Conservation (phyloP, 2,329 filamentous ascomycete genomes). For the Lachnellula suecica region DNA sequence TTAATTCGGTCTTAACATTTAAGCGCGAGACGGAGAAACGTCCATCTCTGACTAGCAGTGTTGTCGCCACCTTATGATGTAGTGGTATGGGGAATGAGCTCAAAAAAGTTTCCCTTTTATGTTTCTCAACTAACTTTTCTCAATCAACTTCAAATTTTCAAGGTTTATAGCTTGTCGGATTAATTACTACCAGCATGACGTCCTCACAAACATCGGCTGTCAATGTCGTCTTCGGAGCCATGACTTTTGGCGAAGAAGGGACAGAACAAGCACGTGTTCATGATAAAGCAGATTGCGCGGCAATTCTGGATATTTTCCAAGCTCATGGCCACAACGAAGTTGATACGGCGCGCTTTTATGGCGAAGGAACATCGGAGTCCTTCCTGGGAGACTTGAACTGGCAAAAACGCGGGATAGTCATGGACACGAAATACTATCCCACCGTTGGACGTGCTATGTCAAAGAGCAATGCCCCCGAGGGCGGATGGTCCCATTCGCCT, state of each 20-base stretch:
- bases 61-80: too few relatives aligned
- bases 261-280: slow-evolving; percentile 30
- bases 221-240: slow-evolving; percentile 23
- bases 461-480: slow-evolving; percentile 35
- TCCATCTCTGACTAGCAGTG: too few relatives aligned
- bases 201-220: neutral
- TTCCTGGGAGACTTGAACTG: slow-evolving; percentile 59
- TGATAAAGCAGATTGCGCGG: slow-evolving; percentile 50
- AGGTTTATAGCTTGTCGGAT: too few relatives aligned
- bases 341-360: slow-evolving; percentile 67
- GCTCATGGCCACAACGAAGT: slow-evolving; percentile 66
- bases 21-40: too few relatives aligned
- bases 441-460: neutral
- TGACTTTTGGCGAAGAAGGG: slow-evolving; percentile 21
- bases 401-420: slow-evolving; percentile 59
- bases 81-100: too few relatives aligned
- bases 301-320: slow-evolving; percentile 64
- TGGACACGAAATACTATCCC: slow-evolving; percentile 56
- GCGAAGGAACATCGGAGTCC: slow-evolving; percentile 63
- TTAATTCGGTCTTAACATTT: too few relatives aligned
- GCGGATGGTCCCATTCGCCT: slow-evolving; percentile 44
- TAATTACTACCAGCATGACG: slow-evolving; percentile 1
- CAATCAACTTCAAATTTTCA: too few relatives aligned
- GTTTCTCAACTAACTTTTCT: too few relatives aligned
- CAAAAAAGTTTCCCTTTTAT: too few relatives aligned